Evolutionary conservation across 2,329 filamentous ascomycete genomes (phyloP).

Genomic region (Gremmenia infestans): DNA sequence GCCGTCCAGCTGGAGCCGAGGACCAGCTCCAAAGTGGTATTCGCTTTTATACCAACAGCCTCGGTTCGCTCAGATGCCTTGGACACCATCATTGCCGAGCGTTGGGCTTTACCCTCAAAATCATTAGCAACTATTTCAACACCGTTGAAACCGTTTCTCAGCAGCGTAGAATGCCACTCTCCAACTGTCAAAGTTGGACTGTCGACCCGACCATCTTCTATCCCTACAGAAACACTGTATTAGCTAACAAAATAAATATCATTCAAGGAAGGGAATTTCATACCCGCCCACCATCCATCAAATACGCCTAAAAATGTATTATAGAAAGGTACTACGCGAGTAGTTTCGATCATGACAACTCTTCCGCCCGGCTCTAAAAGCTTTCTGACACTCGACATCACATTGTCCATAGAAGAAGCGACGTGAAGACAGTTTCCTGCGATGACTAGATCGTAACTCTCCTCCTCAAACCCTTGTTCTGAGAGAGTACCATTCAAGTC

Average conservation of each 20-base stretch:
- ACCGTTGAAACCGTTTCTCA: neutral
- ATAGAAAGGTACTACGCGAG: neutral
- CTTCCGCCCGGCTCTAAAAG: conserved; percentile 29
- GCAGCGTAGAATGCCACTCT: conserved; percentile 1
- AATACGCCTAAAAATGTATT: neutral
- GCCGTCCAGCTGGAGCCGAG: neutral
- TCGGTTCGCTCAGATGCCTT: neutral
- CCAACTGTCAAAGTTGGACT: conserved; percentile 4
- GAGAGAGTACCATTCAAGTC: conserved; percentile 6
- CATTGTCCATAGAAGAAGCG: conserved; percentile 16
- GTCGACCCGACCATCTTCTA: conserved; percentile 6
- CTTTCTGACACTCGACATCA: conserved; percentile 24
- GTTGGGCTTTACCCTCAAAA: neutral
- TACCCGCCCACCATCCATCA: conserved; percentile 8
- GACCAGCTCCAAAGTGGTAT: neutral
- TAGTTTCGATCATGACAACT: conserved; percentile 27
- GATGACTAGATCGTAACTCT: conserved; percentile 22
- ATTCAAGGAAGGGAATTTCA: neutral
- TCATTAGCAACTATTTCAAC: conserved; percentile 3
- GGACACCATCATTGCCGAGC: neutral
- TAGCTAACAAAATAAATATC: neutral
- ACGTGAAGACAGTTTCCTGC: conserved; percentile 22
- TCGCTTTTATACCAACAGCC: neutral
- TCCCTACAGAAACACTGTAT: neutral
- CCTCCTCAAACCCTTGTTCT: conserved; percentile 17